Percentiles rank a stretch among this genome's conserved stretches.
Conservation (phyloP, 805 yeast genomes). For the Yarrowia sp. region DNA sequence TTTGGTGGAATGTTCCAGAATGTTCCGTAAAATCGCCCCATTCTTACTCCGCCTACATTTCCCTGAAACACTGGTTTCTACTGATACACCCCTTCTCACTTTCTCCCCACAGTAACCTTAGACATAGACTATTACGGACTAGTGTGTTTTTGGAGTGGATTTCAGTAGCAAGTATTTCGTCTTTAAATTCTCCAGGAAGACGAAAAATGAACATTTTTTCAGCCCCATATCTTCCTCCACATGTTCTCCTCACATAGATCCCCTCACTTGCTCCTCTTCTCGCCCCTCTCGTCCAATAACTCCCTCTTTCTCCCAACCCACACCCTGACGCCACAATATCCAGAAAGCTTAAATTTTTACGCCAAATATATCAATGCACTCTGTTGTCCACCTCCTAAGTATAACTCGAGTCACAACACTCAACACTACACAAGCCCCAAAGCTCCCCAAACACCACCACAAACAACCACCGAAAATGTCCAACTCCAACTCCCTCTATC, state of each 20-base stretch:
- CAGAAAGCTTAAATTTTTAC: slow-evolving; percentile 11
- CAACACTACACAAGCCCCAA: slow-evolving; percentile 2
- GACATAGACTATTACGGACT: background rate
- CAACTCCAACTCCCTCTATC: slow-evolving; percentile 38
- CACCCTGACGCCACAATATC: slow-evolving; percentile 34
- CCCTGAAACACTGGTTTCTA: too few species aligned
- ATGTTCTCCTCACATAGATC: too few species aligned
- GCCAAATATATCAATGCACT: slow-evolving; percentile 21
- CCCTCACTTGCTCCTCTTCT: too few species aligned
- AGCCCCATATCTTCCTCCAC: too few species aligned
- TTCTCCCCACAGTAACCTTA: slow-evolving; percentile 22
- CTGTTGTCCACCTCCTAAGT: slow-evolving; percentile 30
- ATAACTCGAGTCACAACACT: background rate
- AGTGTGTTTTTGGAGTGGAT: background rate
- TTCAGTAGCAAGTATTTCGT: too few species aligned
- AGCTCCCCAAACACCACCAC: background rate
- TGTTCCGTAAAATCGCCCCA: background rate
- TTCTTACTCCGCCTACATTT: background rate
- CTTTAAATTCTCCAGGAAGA: background rate
- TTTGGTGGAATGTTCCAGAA: background rate
- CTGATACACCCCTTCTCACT: background rate
- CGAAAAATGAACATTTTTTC: background rate
- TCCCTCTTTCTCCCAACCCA: slow-evolving; percentile 20
- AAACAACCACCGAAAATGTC: slow-evolving; percentile 3
- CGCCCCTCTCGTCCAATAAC: background rate